Evolutionary conservation across 345 rosid species (phyloP).

Genomic region (Eucalyptus cloeziana): DNA sequence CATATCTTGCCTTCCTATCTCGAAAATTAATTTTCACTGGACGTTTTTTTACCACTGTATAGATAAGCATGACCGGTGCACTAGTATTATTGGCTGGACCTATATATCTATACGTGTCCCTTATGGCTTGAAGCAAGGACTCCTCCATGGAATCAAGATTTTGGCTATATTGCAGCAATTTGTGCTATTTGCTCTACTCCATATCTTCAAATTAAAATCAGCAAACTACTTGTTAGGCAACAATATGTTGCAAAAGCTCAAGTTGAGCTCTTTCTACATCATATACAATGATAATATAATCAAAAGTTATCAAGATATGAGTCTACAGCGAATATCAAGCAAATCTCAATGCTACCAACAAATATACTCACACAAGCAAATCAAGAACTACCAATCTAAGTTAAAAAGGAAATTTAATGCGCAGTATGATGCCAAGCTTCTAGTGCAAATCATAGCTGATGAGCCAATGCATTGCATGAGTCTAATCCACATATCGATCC

Average conservation of each 20-base stretch:
- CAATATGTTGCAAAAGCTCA: neutral
- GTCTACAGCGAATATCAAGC: neutral
- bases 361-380: neutral
- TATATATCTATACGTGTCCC: neutral
- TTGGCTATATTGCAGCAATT: neutral
- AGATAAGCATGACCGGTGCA: neutral
- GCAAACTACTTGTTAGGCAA: too few species aligned
- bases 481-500: too few species aligned
- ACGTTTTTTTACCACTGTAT: neutral
- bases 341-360: neutral
- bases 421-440: neutral
- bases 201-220: too few species aligned
- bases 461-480: neutral
- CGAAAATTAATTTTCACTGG: accelerated
- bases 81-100: neutral
- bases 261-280: neutral
- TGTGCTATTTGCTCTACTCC: neutral
- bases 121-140: neutral
- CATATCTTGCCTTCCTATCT: neutral
- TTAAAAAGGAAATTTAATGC: neutral
- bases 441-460: neutral
- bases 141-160: neutral
- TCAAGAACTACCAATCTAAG: neutral
- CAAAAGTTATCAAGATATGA: neutral
- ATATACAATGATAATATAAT: neutral